Percentiles rank a stretch among this genome's conserved stretches.
These are phyloP conservation scores for Desmodesmus armatus DNA, from an alignment of 139 green algal species.

Conservation along the genomic window DNA sequence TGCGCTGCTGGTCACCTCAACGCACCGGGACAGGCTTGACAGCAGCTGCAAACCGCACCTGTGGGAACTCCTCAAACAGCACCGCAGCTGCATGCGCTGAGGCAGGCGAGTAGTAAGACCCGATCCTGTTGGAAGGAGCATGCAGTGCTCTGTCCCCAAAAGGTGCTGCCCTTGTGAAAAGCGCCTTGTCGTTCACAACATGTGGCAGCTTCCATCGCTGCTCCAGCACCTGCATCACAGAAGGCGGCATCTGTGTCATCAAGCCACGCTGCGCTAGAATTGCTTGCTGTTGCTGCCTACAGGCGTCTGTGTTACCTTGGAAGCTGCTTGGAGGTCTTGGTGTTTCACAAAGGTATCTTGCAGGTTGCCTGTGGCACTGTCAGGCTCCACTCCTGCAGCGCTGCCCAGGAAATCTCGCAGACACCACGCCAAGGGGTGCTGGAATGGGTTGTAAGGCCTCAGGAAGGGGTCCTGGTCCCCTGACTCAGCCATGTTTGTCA, in stretches of 20 bases:
- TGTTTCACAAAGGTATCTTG: conserved; percentile 58
- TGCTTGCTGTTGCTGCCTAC: background rate
- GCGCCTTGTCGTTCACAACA: conserved; percentile 73
- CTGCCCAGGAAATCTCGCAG: conserved; percentile 49
- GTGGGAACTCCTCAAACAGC: conserved; percentile 75
- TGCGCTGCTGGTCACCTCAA: too few species aligned
- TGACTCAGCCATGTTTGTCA: background rate
- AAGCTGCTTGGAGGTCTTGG: conserved; percentile 62
- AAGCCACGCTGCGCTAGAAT: background rate
- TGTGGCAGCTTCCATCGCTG: conserved; percentile 73
- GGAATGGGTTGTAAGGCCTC: background rate
- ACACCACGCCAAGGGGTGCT: conserved; percentile 60
- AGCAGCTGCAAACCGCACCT: conserved; percentile 27
- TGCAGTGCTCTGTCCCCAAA: conserved; percentile 81
- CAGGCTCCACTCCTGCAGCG: background rate
- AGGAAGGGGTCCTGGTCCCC: background rate
- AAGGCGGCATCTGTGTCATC: background rate
- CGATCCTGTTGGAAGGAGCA: conserved; percentile 76
- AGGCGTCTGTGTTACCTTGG: conserved; percentile 55
- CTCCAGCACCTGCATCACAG: conserved; percentile 54
- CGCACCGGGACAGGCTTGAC: too few species aligned
- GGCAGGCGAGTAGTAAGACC: conserved; percentile 64
- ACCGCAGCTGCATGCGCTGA: conserved; percentile 54
- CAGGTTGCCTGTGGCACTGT: conserved; percentile 16
- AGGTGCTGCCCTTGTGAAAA: conserved; percentile 77